phyloP scores from a whole-genome alignment of 2,329 filamentous ascomycete species.

The Lecanicillium sp. region DNA sequence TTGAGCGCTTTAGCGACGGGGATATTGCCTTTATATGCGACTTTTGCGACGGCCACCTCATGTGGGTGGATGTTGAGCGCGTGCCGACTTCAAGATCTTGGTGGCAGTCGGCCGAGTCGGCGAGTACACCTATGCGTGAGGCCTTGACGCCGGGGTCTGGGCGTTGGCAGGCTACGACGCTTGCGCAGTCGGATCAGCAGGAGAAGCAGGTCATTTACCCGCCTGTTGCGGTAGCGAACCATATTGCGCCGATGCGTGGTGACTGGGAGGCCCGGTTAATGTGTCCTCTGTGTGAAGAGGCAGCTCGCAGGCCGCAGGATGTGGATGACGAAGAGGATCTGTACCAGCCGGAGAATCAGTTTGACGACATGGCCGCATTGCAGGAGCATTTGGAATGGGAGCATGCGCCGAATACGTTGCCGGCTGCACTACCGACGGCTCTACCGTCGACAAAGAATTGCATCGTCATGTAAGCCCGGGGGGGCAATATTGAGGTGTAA shows the following conservation, averaged over 20 bases:
- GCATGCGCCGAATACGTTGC: constrained; percentile 34
- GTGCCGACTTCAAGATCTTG: constrained; percentile 39
- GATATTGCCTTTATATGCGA: constrained; percentile 53
- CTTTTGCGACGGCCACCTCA: constrained; percentile 51
- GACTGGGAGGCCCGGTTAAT: constrained; percentile 44
- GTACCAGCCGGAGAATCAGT: constrained; percentile 40
- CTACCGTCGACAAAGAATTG: constrained; percentile 31
- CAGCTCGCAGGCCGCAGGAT: constrained; percentile 32
- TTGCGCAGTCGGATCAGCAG: constrained; percentile 28
- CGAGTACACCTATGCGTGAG: constrained; percentile 11
- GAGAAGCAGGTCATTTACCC: constrained; percentile 47
- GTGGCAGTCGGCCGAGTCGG: constrained; percentile 16
- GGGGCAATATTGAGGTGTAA: too few relatives aligned
- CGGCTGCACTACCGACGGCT: constrained; percentile 23
- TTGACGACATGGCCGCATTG: constrained; percentile 39
- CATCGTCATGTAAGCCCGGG: constrained; percentile 31
- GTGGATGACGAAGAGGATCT: constrained; percentile 43
- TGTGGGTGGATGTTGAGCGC: constrained; percentile 47
- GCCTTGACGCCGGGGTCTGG: constrained; percentile 22
- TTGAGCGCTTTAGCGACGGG: constrained; percentile 44
- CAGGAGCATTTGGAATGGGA: constrained; percentile 50
- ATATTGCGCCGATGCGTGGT: constrained; percentile 39
- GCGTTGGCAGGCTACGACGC: constrained; percentile 45
- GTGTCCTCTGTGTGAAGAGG: constrained; percentile 50
- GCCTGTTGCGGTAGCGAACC: constrained; percentile 49